Conservation (phyloP, 768 basidiomycete genomes). For the Porphyrellus cyaneotinctus region DNA sequence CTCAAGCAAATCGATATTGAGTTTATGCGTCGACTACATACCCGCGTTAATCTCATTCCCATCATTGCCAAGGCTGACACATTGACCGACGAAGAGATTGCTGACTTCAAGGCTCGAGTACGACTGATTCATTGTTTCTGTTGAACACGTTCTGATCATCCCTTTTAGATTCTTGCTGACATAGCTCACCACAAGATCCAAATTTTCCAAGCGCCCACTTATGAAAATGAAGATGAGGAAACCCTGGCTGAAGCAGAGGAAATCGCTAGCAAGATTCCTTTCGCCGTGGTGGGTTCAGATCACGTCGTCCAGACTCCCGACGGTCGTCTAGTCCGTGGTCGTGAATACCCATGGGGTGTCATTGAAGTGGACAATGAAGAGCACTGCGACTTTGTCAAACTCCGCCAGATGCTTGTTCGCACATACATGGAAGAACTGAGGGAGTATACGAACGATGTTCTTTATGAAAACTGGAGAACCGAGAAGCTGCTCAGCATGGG, state of each 20-base stretch:
- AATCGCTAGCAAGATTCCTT: slow-evolving; percentile 97
- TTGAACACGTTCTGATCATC: neutral
- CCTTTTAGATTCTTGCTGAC: slow-evolving; percentile 76
- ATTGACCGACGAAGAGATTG: slow-evolving; percentile 92
- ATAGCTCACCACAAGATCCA: slow-evolving; percentile 94
- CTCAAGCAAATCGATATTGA: slow-evolving; percentile 98
- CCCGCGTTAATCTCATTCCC: slow-evolving; percentile 97
- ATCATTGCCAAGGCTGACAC: slow-evolving; percentile 99
- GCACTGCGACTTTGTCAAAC: slow-evolving; percentile 99
- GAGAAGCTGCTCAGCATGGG: slow-evolving; percentile 97
- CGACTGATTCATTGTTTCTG: slow-evolving; percentile 16
- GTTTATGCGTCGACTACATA: slow-evolving; percentile 97
- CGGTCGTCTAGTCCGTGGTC: slow-evolving; percentile 90
- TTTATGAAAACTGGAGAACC: slow-evolving; percentile 98
- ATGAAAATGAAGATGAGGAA: slow-evolving; percentile 98
- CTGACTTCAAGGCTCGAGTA: slow-evolving; percentile 90
- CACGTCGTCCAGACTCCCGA: slow-evolving; percentile 75
- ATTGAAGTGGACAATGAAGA: slow-evolving; percentile 99
- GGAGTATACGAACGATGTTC: slow-evolving; percentile 91
- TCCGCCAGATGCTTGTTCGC: slow-evolving; percentile 97
- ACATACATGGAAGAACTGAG: slow-evolving; percentile 99
- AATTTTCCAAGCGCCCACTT: slow-evolving; percentile 96
- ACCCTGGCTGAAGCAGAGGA: slow-evolving; percentile 96
- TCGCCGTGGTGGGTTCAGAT: slow-evolving; percentile 96
- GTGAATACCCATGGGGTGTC: slow-evolving; percentile 97